phyloP scores from a whole-genome alignment of 768 basidiomycete species.

The Stropharia rugosoannulata region DNA sequence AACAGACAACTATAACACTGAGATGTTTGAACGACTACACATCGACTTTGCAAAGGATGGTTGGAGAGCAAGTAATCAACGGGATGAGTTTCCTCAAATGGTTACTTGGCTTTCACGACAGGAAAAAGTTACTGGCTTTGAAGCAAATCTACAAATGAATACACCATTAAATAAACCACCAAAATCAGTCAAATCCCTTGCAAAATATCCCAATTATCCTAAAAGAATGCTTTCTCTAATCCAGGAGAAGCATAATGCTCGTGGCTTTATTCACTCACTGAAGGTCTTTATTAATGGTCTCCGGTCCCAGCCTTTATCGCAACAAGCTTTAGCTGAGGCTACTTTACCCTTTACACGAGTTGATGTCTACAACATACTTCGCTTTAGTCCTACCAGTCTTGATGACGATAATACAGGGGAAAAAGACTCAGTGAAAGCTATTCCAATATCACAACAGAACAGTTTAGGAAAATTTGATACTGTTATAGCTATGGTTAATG shows the following conservation, averaged over 20 bases:
- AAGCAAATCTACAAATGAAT: not conserved
- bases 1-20: conserved; percentile 26
- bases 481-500: not conserved
- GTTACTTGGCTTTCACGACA: conserved; percentile 27
- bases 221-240: not conserved
- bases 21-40: conserved; percentile 30
- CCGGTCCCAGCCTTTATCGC: not conserved
- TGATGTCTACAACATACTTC: not conserved
- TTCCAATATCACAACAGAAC: not conserved
- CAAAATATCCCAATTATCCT: not conserved
- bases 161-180: too few species aligned
- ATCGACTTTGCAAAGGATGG: conserved; percentile 36
- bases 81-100: conserved; percentile 32
- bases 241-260: not conserved
- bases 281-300: not conserved
- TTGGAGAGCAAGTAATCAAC: conserved; percentile 20
- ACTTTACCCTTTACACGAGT: not conserved
- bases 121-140: conserved; percentile 21
- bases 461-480: not conserved
- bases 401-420: not conserved
- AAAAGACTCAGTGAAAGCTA: not conserved
- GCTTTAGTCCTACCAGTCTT: not conserved
- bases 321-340: not conserved
- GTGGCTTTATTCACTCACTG: not conserved
- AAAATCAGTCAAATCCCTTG: not conserved